Conservation (phyloP, 73 alveolate genomes). For the Paramecium biaurelia region DNA sequence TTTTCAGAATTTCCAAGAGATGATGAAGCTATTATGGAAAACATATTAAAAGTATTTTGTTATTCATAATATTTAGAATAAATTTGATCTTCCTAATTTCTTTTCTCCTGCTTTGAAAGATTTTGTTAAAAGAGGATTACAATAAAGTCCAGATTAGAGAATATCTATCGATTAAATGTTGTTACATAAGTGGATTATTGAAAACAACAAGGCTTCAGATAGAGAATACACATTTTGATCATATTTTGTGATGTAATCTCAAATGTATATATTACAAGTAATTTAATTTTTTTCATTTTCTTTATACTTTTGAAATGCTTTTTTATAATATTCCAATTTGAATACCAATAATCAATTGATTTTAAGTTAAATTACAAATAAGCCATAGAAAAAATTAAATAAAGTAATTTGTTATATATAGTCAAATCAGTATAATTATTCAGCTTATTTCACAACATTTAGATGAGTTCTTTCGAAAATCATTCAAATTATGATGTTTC, state of each 20-base stretch:
- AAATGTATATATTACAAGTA: background rate
- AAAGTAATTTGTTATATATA: background rate
- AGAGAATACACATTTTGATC: background rate
- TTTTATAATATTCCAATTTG: background rate
- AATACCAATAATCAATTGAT: background rate
- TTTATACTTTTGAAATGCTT: background rate
- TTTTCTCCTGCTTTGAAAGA: slow-evolving; percentile 48
- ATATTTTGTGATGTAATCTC: background rate
- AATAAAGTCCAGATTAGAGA: slow-evolving; percentile 29
- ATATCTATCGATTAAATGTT: background rate
- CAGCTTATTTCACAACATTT: background rate
- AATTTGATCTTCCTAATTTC: slow-evolving; percentile 21
- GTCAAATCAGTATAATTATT: background rate
- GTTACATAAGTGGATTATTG: slow-evolving; percentile 37
- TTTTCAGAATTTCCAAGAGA: slow-evolving; percentile 46
- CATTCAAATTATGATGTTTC: background rate
- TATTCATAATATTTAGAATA: slow-evolving; percentile 37
- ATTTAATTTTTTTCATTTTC: background rate
- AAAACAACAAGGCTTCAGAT: background rate
- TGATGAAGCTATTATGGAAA: slow-evolving; percentile 36
- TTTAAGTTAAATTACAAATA: too few relatives aligned
- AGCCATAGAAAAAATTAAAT: background rate
- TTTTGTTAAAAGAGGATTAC: background rate
- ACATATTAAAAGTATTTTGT: background rate
- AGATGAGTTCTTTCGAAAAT: background rate